Evolutionary conservation across 129 eudicot species (phyloP).

Genomic region (Centella asiatica): DNA sequence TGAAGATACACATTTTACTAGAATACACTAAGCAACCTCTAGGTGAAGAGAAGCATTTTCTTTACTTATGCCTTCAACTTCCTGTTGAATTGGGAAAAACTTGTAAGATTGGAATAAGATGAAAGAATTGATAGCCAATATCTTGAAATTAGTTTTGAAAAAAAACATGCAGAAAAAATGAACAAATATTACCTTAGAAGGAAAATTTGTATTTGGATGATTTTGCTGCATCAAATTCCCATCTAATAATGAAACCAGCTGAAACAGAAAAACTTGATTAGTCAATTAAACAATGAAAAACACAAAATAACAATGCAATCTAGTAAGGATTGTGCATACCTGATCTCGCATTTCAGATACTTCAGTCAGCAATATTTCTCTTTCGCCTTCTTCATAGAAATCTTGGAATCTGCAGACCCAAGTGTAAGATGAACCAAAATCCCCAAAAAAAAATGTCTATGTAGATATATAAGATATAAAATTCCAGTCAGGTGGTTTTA

Average conservation of each 20-base stretch:
- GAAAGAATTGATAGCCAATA: background rate
- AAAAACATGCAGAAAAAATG: background rate
- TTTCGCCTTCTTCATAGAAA: constrained; percentile 93
- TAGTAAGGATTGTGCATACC: constrained; percentile 25
- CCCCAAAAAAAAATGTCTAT: constrained; percentile 6
- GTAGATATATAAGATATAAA: too few species aligned
- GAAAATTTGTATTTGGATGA: constrained; percentile 19
- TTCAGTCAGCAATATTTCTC: constrained; percentile 66
- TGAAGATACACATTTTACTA: constrained; percentile 6
- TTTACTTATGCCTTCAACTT: constrained; percentile 16
- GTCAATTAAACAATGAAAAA: constrained; percentile 4
- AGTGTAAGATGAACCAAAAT: background rate
- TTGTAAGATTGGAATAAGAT: constrained; percentile 2
- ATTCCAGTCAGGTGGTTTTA: background rate
- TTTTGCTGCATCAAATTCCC: constrained; percentile 45
- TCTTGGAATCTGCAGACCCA: constrained; percentile 56
- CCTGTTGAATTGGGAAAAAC: constrained; percentile 37
- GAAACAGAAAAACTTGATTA: constrained; percentile 17
- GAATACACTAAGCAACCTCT: constrained; percentile 47
- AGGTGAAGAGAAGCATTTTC: constrained; percentile 42
- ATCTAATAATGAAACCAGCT: constrained; percentile 54
- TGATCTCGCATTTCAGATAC: constrained; percentile 80
- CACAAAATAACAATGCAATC: background rate
- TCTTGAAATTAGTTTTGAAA: constrained; percentile 3
- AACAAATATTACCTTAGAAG: constrained; percentile 21